phyloP scores from a whole-genome alignment of 139 green algal species.

The Eudorina sp. region DNA sequence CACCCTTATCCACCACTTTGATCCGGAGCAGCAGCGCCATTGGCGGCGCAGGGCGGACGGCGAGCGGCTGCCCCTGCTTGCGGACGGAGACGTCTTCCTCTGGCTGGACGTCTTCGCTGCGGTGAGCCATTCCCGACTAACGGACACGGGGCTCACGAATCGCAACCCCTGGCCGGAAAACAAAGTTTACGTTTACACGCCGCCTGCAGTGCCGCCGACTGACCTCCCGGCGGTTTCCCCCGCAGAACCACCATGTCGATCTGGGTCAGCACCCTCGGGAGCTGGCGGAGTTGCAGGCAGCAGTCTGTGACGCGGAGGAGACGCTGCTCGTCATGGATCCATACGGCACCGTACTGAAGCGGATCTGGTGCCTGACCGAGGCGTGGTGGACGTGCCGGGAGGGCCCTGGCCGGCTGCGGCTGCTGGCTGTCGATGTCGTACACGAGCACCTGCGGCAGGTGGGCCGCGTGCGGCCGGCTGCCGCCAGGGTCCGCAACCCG shows the following conservation, averaged over 20 bases:
- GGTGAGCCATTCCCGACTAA: background rate
- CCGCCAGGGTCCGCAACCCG: too few relatives aligned
- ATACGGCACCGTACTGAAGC: background rate
- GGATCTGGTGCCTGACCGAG: conserved; percentile 45
- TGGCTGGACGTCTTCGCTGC: conserved; percentile 22
- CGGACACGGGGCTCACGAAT: too few relatives aligned
- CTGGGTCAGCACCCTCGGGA: background rate
- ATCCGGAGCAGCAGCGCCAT: conserved; percentile 6
- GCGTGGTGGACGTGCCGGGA: background rate
- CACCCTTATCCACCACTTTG: background rate
- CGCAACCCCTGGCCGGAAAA: too few relatives aligned
- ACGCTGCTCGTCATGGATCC: conserved; percentile 42
- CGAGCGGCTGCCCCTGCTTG: background rate
- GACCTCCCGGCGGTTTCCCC: too few relatives aligned
- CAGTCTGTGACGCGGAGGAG: background rate
- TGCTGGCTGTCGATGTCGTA: background rate
- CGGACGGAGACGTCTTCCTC: background rate
- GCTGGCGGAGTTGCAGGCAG: background rate
- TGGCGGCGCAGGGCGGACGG: conserved; percentile 19
- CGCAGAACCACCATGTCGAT: background rate
- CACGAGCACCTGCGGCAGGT: background rate
- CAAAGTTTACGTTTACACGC: too few relatives aligned
- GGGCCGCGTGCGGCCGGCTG: too few relatives aligned
- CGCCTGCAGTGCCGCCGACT: too few relatives aligned
- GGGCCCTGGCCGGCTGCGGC: background rate